A percentile compares a stretch with the other conserved stretches of the same genome.
These are phyloP conservation scores for Capillidium heterosporum DNA, from an alignment of 371 early-diverging fungal genomes.

Conservation along the genomic window DNA sequence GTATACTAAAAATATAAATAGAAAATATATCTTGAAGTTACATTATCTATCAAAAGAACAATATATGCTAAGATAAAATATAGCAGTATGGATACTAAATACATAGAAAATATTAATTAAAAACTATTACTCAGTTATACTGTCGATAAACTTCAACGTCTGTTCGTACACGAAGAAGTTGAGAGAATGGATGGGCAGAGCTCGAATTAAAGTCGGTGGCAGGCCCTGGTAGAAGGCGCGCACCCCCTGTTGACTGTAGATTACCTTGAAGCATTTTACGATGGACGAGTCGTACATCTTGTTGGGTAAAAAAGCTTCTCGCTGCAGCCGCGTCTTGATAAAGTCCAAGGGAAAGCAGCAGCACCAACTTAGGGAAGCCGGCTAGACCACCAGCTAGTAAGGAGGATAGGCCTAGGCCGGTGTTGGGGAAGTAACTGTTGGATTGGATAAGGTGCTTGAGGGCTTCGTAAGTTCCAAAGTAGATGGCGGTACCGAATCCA, in stretches of 20 bases:
- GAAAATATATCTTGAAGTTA: too few relatives aligned
- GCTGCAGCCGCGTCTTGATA: slow-evolving; percentile 52
- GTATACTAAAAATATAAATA: too few relatives aligned
- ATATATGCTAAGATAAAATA: too few relatives aligned
- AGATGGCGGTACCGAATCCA: slow-evolving; percentile 50
- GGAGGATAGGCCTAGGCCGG: slow-evolving; percentile 7
- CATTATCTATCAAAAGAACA: too few relatives aligned
- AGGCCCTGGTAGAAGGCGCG: slow-evolving; percentile 52
- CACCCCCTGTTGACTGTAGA: slow-evolving; percentile 17
- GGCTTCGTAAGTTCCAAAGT: slow-evolving; percentile 57
- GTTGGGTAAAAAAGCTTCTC: slow-evolving; percentile 33
- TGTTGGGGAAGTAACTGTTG: neutral
- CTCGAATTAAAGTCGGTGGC: slow-evolving; percentile 50
- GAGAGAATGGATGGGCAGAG: slow-evolving; percentile 64
- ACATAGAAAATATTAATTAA: too few relatives aligned
- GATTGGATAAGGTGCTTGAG: slow-evolving; percentile 32
- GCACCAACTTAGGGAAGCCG: slow-evolving; percentile 58
- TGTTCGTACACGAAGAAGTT: slow-evolving; percentile 58
- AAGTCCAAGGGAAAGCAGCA: slow-evolving; percentile 62
- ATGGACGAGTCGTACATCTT: slow-evolving; percentile 16
- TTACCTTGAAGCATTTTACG: neutral
- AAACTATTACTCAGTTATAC: too few relatives aligned
- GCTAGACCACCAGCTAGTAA: slow-evolving; percentile 55
- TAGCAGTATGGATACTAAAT: too few relatives aligned
- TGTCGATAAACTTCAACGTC: neutral